Evolutionary conservation across 2,329 filamentous ascomycete species (phyloP), one percentile per base, ranked within the genome.

Genomic region (Fusarium sterilihyphosum): DNA sequence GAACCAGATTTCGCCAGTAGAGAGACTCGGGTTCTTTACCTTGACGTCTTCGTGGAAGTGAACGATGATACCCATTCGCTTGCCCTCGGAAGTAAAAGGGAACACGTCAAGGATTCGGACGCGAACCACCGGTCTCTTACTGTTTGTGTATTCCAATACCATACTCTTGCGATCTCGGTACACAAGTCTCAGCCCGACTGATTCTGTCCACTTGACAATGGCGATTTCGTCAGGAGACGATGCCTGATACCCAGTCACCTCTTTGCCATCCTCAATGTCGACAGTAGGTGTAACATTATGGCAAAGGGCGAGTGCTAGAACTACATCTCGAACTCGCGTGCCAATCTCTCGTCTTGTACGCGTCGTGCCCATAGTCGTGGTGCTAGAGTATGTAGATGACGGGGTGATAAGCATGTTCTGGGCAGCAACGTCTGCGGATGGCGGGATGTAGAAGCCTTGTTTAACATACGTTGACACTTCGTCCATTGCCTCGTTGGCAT

Each of bases 401-500:
- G 95, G 94, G 1, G 94, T 96, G 40, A 94, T 90, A 29, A 97
- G 86, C 29, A 84, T 81, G 13, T 82, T 82, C 17, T 84, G 84
- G n/a, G 85, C 83, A 17, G 83, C 81, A 13, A 84, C 80, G 53
- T 86, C 85, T 2, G 84, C 83, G 2, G 86, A 85, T 11, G 85
- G 82, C 44, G 86, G 85, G 46, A 87, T 81, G 18, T 91, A 88
- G 78, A 98, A 98, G 11, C 92, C 94, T 81, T 98, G 95, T 72
- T 89, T 91, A 58, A 99, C 89, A 80, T 98, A 98, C 0, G 93
- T 89, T 18, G 91, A 86, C 18, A 99, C 96, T 84, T 99, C 97
- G 77, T 98, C 96, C 96, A 99, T 99, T 16, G 96, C 96, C 80
- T 99, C 96, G 77, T 98, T 98, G 40, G 96, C 96, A 79, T 99